These are phyloP conservation scores for Cyclotella distinguenda DNA, from an alignment of 108 stramenopile genomes.

Conservation along the genomic window DNA sequence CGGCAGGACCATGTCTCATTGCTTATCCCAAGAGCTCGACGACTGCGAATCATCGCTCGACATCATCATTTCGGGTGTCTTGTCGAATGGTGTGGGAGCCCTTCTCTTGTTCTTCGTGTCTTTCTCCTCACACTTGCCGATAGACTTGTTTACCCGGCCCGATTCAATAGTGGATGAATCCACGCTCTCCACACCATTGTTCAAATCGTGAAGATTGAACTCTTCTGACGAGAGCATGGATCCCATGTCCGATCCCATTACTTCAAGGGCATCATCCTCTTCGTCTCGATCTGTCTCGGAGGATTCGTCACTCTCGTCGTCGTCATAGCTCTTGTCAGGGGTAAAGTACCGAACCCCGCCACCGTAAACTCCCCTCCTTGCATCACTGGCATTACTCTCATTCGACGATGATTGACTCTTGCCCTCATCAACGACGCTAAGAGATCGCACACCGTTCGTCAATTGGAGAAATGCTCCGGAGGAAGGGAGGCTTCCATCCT, in stretches of 20 bases:
- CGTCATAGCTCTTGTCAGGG: constrained; percentile 13
- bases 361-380: constrained; percentile 24
- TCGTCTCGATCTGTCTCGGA: constrained; percentile 17
- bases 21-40: neutral
- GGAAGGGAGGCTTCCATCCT: neutral
- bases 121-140: neutral
- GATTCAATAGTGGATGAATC: constrained; percentile 4
- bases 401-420: constrained; percentile 8
- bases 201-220: neutral
- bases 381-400: constrained; percentile 6
- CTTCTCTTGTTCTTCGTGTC: neutral
- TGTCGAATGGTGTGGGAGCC: neutral
- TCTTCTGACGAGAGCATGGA: constrained; percentile 20
- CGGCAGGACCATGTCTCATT: neutral
- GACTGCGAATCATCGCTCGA: neutral
- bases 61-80: neutral
- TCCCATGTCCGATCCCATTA: constrained; percentile 13
- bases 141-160: neutral
- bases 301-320: constrained; percentile 2
- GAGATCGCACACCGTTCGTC: constrained; percentile 13
- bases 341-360: constrained; percentile 38
- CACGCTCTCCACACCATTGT: constrained; percentile 4
- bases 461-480: constrained; percentile 9
- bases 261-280: neutral
- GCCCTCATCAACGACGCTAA: constrained; percentile 6